Base-by-base conservation (phyloP, 345 rosid species). In the Rhodomyrtus tomentosa region DNA sequence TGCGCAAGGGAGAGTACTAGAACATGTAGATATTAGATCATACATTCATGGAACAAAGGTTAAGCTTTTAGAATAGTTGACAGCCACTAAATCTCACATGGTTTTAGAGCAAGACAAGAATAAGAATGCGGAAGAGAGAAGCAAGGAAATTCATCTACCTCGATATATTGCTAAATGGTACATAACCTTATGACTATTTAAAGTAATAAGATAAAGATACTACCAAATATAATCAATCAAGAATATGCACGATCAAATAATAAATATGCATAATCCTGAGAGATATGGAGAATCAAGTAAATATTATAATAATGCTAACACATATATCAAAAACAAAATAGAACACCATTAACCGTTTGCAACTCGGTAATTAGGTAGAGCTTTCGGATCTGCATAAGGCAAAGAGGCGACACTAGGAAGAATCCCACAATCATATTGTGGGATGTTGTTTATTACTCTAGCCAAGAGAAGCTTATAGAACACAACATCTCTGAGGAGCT, bases 381-480 rank as follows among this genome's bases (percentile, higher is more conserved):
- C 73, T 59, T 59, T 27, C 9, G 7, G 20, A 15, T 59, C 38
- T 21, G 3, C 38, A 15, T 32, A 27, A 27, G 73, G 73, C 73
- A 59, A 27, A 14, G 38, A 59, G 38, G 73, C 14, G 73, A 27
- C 38, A 14, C 38, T 27, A 3, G 92, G 91, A 11, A 89, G 55
- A 45, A 80, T 87, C n/a, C 90, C 91, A 86, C 90, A 91, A 85
- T 91, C 90, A 83, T 88, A 84, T 1, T 48, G n/a, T 6, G 58
- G 13, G 11, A 81, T 9, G 14, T 22, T 51, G 3, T n/a, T 56
- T 27, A 36, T 7, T 1, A 86, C 12, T 50, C 24, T 72, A 5
- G 20, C 15, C 51, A 22, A 36, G 10, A 89, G 7, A 10, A 62
- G 51, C 76, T 11, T 83, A 81, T 85, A 87, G 38, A 50, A 87